Base-by-base conservation (phyloP, 805 yeast species). In the Scheffersomyces amazonensis region DNA sequence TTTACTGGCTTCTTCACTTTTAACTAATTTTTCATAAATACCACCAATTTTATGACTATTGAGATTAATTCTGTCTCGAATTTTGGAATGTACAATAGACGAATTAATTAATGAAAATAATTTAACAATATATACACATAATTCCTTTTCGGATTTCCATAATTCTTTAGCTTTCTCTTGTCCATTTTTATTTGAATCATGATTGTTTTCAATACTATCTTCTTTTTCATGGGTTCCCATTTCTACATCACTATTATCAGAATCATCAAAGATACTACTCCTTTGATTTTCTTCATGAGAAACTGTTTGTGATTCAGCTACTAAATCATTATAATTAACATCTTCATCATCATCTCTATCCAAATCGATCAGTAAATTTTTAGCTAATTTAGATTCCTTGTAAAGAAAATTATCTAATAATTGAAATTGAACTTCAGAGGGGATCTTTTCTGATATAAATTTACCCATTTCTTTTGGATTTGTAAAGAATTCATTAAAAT, bases 291-390 rank as follows among this genome's bases (percentile, higher is more conserved):
- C 21, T 11, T 35, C 36, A 11, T 32, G 35, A n/a, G 17, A 13
- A 11, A 5, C 27, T 9, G 7, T 5, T 15, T 27, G 17, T 5
- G 30, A 27, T 4, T n/a, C 12, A n/a, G 28, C 42, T 21, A 28
- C 32, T 16, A 37, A 42, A 16, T 61, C 67, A 7, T 54, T 65
- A 28, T 54, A 60, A 37, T 69, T 64, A 13, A 72, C 77, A 43
- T 63, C 80, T 50, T 81, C 86, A 16, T 68, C 64, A 23, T 69
- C 80, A 16, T 61, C 64, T 47, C 83, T 66, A 31, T 77, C 82
- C 36, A 80, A 52, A 10, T 69, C 62, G 2, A 65, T 50, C 0
- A 56, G 50, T n/a, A 60, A 32, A 1, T 56, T 25, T 31, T 53
- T 59, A 0, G 80, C 78, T 10, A 67, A 47, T 16, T 62, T 60